Evolutionary conservation across 1,284 basidiomycete genomes (phyloP), one percentile per base, ranked within the genome.

Genomic region (Singerocomus inundabilis): DNA sequence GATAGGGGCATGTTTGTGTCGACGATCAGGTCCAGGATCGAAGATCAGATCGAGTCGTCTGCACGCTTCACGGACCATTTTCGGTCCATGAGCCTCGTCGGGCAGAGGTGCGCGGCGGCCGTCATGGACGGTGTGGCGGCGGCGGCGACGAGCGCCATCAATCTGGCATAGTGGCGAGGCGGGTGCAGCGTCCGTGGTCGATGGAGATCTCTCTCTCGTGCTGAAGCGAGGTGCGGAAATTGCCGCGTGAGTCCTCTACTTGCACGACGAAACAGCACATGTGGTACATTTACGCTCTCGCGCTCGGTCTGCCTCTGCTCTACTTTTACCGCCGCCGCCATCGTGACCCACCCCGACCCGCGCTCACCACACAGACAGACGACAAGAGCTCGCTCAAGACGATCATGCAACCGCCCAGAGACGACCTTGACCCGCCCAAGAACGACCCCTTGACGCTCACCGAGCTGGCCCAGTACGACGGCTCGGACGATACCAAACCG

Each of bases 391-490:
- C 77, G 0, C 62, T 56, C 10, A 84, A 81, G 69, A 76, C 79
- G 18, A 80, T 88, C 66, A 89, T 89, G 87, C 84, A 86, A 60
- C 62, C 85, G 13, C 70, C 84, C 33, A 69, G 72, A 58, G 66
- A 68, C 4, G 79, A 88, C 61, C 78, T 93, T 44, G 76, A 74
- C 24, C 84, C 88, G 4, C 91, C 92, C 25, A 91, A 87, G 64
- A 77, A 89, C 59, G 84, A 90, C 63, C 84, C 86, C 0, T 86
- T 82, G 71, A 90, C 86, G 1, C 72, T 78, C 18, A 81, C 81
- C 51, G 72, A 88, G 61, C 75, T 96, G 53, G 82, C 75, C 48
- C 60, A 76, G 60, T 93, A 74, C 64, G 81, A 93, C 68, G 92
- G 92, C 10, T 73, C 76, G 0, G 79, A 84, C 52, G 59, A 74